Percentiles rank a stretch among this genome's conserved stretches.
Evolutionary conservation across 768 basidiomycete species (phyloP).

Genomic region (Russula emetica): DNA sequence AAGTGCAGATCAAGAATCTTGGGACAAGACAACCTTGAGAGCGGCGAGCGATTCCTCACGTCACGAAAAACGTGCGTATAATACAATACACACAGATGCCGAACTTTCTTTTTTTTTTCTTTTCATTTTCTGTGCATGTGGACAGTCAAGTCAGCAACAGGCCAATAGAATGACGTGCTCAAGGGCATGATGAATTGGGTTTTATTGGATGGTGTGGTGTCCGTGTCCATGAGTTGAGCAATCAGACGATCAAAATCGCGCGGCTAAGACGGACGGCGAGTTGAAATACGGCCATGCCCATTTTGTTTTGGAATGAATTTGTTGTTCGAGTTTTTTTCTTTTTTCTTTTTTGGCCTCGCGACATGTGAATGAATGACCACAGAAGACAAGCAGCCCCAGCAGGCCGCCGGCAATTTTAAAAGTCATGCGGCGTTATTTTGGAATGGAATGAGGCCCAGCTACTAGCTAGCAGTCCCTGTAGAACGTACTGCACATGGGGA

Average conservation of each 20-base stretch:
- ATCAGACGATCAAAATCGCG: neutral
- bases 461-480: too few relatives aligned
- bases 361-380: slow-evolving; percentile 24
- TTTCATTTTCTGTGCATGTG: too few relatives aligned
- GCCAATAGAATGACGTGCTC: neutral
- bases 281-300: slow-evolving; percentile 6
- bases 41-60: too few relatives aligned
- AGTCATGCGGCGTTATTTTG: slow-evolving; percentile 8
- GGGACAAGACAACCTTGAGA: too few relatives aligned
- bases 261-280: neutral
- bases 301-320: slow-evolving; percentile 1
- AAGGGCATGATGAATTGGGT: slow-evolving; percentile 18
- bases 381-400: neutral
- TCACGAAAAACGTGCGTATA: too few relatives aligned
- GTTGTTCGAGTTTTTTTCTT: neutral
- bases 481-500: too few relatives aligned
- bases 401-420: slow-evolving; percentile 9
- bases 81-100: too few relatives aligned
- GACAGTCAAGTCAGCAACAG: too few relatives aligned
- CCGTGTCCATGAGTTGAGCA: neutral
- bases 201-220: slow-evolving; percentile 1
- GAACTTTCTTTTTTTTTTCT: too few relatives aligned
- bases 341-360: neutral
- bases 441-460: neutral
- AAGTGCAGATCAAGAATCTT: slow-evolving; percentile 11